These are phyloP conservation scores for Ascochyta fabae DNA, from an alignment of 2,329 filamentous ascomycete genomes.

Conservation along the genomic window DNA sequence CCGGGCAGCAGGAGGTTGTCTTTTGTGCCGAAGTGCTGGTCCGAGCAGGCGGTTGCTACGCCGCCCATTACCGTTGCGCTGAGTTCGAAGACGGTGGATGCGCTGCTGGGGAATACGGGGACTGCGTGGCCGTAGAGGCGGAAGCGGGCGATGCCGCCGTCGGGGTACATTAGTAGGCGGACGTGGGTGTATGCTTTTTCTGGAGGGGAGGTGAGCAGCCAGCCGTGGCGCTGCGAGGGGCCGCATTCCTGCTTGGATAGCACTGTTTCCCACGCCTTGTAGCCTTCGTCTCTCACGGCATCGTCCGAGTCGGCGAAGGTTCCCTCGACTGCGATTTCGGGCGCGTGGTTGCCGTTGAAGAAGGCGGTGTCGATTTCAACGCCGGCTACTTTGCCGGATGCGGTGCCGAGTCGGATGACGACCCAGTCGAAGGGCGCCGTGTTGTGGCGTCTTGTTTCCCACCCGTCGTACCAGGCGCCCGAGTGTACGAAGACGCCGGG, in stretches of 20 bases:
- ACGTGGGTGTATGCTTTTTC: constrained; percentile 79
- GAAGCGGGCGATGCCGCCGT: constrained; percentile 83
- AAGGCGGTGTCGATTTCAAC: constrained; percentile 82
- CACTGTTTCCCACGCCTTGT: constrained; percentile 70
- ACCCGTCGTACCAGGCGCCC: constrained; percentile 70
- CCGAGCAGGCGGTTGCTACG: constrained; percentile 76
- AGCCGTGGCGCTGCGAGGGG: constrained; percentile 74
- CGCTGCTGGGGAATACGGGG: constrained; percentile 74
- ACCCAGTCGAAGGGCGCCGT: constrained; percentile 65
- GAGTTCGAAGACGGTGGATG: constrained; percentile 72
- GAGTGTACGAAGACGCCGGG: constrained; percentile 65
- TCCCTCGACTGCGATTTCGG: constrained; percentile 78
- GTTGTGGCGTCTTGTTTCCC: constrained; percentile 69
- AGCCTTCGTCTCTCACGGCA: constrained; percentile 57
- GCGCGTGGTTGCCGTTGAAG: constrained; percentile 84
- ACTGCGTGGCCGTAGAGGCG: constrained; percentile 77
- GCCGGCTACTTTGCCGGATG: constrained; percentile 74
- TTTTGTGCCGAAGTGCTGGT: constrained; percentile 84
- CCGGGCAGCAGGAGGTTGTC: constrained; percentile 81
- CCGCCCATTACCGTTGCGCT: constrained; percentile 80
- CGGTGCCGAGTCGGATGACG: constrained; percentile 64
- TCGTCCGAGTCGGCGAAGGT: constrained; percentile 66
- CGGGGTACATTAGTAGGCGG: constrained; percentile 82
- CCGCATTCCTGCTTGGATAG: constrained; percentile 74
- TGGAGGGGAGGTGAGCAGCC: constrained; percentile 66